These are phyloP conservation scores for Hanseniaspora lindneri DNA, from an alignment of 805 yeast species.

Conservation along the genomic window DNA sequence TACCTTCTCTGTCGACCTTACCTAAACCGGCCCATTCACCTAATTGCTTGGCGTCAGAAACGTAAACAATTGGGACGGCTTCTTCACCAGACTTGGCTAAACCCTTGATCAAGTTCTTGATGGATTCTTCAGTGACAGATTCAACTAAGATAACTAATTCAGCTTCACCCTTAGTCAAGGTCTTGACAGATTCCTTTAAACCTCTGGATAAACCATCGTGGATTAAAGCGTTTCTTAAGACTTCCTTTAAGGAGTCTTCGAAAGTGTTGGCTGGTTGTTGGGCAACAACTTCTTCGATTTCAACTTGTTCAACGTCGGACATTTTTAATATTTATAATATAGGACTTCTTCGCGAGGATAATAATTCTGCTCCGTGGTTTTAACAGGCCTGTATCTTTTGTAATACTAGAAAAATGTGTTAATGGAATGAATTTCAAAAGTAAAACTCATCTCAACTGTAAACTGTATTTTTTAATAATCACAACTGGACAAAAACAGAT, in stretches of 20 bases:
- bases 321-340: conserved; percentile 32
- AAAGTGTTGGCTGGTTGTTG: conserved; percentile 81
- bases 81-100: conserved; percentile 94
- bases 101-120: conserved; percentile 96
- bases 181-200: conserved; percentile 99
- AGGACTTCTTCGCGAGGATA: conserved; percentile 67
- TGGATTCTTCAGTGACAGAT: conserved; percentile 95
- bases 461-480: too few relatives aligned
- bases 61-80: conserved; percentile 97
- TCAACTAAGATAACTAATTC: conserved; percentile 95
- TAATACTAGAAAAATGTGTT: too few relatives aligned
- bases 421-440: too few relatives aligned
- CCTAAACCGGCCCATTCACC: conserved; percentile 99
- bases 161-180: conserved; percentile 94
- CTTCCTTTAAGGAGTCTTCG: conserved; percentile 97
- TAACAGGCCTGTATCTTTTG: not conserved
- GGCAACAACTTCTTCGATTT: conserved; percentile 67
- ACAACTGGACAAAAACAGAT: too few relatives aligned
- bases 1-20: conserved; percentile 99
- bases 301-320: conserved; percentile 94
- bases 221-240: conserved; percentile 92
- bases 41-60: conserved; percentile 96
- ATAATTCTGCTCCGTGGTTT: conserved; percentile 43
- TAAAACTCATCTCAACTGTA: too few relatives aligned
- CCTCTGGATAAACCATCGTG: conserved; percentile 99